Evolutionary conservation across 805 yeast species (phyloP), one percentile per base, ranked within the genome.

Genomic region (Starmera dryadoides): DNA sequence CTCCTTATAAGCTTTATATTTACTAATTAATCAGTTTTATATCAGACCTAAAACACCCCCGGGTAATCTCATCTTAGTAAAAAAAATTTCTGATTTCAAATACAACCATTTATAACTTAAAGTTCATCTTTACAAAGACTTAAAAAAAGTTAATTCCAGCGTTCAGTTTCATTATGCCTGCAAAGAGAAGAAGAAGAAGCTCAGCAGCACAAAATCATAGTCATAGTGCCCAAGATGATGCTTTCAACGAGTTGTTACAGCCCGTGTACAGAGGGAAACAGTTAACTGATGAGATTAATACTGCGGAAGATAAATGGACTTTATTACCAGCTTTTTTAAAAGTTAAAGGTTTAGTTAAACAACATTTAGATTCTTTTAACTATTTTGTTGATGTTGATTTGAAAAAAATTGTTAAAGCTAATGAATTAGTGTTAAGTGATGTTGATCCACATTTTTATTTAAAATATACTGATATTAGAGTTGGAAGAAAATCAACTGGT

Each of bases 231-330:
- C 50, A 61, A 8, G 85, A 78, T 50, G 86, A 78, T 37, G 66
- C 82, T 4, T 86, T 88, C 59, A 77, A 75, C 53, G 93, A 86
- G 36, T 71, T 91, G 26, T 63, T 93, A 41, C 72, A 86, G 55
- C 91, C 94, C 10, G 72, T 74, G 15, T 93, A 86, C 62, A 82
- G 80, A 56, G 98, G 99, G 14, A 91, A 87, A 60, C 70, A 73
- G 38, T 61, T 93, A 43, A 77, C 95, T 2, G 99, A 93, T 64
- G 85, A 85, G 47, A 82, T 93, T 56, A 78, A 78, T 50, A 87
- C 96, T 0, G 93, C 95, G 10, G 86, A 86, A 51, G 99, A 93
- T 62, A 93, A 93, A 60, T 93, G 99, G 99, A 85, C 93, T 51
- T 69, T 93, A 35, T 66, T 93, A 31, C 99, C 99, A 0, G 98